Evolutionary conservation across 495 filamentous ascomycete species (phyloP).

Genomic region (Stereocaulon alpinum): DNA sequence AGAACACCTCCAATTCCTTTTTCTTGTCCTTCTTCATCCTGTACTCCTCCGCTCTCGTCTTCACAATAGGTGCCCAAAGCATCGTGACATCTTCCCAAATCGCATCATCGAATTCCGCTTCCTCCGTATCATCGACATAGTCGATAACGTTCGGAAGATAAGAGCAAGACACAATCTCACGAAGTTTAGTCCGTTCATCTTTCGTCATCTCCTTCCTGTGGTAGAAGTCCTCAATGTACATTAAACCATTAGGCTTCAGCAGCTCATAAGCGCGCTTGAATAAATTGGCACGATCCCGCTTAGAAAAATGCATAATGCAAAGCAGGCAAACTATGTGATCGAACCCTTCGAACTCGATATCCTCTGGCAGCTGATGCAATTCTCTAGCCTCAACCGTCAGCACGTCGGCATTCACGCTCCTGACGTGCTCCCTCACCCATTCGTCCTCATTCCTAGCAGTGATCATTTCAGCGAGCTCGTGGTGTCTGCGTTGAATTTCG

Average conservation of each 20-base stretch:
- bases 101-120: not conserved
- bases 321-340: not conserved
- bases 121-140: not conserved
- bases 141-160: not conserved
- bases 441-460: not conserved
- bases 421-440: not conserved
- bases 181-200: not conserved
- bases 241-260: not conserved
- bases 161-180: not conserved
- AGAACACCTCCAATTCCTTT: not conserved
- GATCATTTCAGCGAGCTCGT: conserved; percentile 1
- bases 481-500: not conserved
- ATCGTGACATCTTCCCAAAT: conserved; percentile 5
- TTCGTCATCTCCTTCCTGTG: not conserved
- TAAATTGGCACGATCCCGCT: not conserved
- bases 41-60: not conserved
- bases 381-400: not conserved
- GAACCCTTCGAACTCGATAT: not conserved
- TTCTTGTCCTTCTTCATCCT: not conserved
- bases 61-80: not conserved
- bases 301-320: conserved; percentile 3
- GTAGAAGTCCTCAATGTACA: conserved; percentile 10
- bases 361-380: not conserved
- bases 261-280: not conserved
- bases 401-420: conserved; percentile 9